Evolutionary conservation across 129 eudicot species (phyloP).

Genomic region (Tagetes erecta): DNA sequence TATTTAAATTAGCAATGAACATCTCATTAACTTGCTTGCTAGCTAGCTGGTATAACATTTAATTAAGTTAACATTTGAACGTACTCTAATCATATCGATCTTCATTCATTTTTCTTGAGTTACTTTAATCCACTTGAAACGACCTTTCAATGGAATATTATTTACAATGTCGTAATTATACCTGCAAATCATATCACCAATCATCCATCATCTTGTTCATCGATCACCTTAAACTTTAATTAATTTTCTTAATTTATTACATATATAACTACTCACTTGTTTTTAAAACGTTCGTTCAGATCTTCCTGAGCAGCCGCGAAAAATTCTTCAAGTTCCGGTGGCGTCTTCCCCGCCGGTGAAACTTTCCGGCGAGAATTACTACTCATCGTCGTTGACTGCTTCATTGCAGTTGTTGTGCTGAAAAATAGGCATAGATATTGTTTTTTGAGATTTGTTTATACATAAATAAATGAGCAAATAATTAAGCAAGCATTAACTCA

Average conservation of each 20-base stretch:
- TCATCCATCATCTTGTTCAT: too few relatives aligned
- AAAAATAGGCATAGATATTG: constrained; percentile 13
- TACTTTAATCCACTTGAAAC: constrained; percentile 68
- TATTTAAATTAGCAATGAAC: not conserved
- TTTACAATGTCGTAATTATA: constrained; percentile 76
- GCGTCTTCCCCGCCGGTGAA: constrained; percentile 46
- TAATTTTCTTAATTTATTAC: not conserved
- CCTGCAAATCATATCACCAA: constrained; percentile 32
- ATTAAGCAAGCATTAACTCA: constrained; percentile 15
- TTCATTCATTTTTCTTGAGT: constrained; percentile 39
- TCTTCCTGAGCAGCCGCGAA: constrained; percentile 60
- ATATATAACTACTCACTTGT: constrained; percentile 44
- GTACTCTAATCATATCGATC: constrained; percentile 16
- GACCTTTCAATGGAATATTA: constrained; percentile 75
- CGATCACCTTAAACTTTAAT: not conserved
- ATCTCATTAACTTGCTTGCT: not conserved
- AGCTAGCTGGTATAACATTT: not conserved
- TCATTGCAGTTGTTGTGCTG: constrained; percentile 39
- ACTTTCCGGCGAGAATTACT: constrained; percentile 38
- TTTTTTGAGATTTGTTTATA: not conserved
- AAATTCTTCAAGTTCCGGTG: constrained; percentile 72
- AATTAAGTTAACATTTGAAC: not conserved
- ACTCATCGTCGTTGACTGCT: constrained; percentile 24
- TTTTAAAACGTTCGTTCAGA: constrained; percentile 49
- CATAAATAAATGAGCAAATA: constrained; percentile 16